Conservation (phyloP, 192 early-diverging fungal species). For the Coemansia sp. region DNA sequence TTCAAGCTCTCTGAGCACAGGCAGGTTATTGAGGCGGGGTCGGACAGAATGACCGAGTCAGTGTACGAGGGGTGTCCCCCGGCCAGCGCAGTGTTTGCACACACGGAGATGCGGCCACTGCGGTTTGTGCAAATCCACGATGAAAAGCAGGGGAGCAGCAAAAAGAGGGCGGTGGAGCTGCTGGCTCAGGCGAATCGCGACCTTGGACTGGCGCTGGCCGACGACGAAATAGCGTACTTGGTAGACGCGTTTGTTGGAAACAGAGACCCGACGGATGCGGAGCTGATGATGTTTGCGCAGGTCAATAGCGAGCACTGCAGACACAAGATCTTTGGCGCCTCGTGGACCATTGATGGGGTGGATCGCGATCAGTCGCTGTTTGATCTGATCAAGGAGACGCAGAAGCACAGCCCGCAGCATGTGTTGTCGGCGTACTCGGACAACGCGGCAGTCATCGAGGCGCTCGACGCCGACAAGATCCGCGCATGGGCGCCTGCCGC, state of each 20-base stretch:
- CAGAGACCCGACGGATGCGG: constrained; percentile 96
- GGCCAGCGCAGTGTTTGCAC: constrained; percentile 66
- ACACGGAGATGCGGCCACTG: constrained; percentile 51
- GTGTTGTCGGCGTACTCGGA: constrained; percentile 97
- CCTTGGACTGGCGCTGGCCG: constrained; percentile 91
- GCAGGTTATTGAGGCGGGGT: constrained; percentile 54
- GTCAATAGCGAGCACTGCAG: constrained; percentile 99
- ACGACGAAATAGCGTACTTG: constrained; percentile 96
- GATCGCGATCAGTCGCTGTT: constrained; percentile 82
- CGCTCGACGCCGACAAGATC: constrained; percentile 23
- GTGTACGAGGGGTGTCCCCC: constrained; percentile 64
- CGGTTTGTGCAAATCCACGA: too few species aligned
- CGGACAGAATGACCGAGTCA: constrained; percentile 95
- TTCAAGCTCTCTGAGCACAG: constrained; percentile 52
- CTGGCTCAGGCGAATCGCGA: constrained; percentile 79
- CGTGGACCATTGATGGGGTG: constrained; percentile 93
- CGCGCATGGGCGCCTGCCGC: constrained; percentile 50
- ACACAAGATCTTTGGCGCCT: constrained; percentile 99
- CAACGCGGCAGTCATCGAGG: constrained; percentile 92
- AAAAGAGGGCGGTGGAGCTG: constrained; percentile 46
- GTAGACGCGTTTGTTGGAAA: constrained; percentile 68
- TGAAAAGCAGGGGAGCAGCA: too few species aligned
- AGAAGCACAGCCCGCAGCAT: constrained; percentile 71
- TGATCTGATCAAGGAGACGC: constrained; percentile 95
- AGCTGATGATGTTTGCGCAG: constrained; percentile 99